Evolutionary conservation across 169 alveolate genomes (phyloP).

Genomic region (Blepharisma undulans): DNA sequence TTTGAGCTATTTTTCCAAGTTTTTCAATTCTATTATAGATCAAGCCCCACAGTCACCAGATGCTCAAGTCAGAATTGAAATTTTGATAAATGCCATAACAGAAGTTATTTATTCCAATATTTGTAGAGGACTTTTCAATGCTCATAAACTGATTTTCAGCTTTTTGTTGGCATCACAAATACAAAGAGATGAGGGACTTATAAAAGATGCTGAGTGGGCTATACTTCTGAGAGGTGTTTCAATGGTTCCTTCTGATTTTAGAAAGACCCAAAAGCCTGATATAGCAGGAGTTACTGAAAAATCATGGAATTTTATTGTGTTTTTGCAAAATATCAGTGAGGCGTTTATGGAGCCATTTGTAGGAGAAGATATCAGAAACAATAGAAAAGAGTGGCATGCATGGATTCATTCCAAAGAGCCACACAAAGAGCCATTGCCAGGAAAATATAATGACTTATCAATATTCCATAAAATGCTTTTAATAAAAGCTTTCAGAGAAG

Average conservation of each 20-base stretch:
- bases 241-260: background rate
- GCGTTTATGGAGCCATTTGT: constrained; percentile 66
- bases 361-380: constrained; percentile 68
- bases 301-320: constrained; percentile 81
- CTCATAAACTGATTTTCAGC: constrained; percentile 86
- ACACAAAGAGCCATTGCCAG: constrained; percentile 71
- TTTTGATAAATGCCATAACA: constrained; percentile 66
- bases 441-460: constrained; percentile 63
- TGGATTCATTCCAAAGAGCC: constrained; percentile 72
- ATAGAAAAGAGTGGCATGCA: constrained; percentile 70
- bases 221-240: constrained; percentile 66
- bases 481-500: constrained; percentile 89
- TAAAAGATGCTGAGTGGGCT: constrained; percentile 59
- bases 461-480: constrained; percentile 85
- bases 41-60: constrained; percentile 25
- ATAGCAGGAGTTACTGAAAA: constrained; percentile 69
- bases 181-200: constrained; percentile 48
- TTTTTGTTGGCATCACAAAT: constrained; percentile 86
- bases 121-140: constrained; percentile 85
- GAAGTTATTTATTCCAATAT: constrained; percentile 75
- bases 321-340: constrained; percentile 55
- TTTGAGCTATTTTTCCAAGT: constrained; percentile 83
- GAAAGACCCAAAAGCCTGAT: constrained; percentile 79
- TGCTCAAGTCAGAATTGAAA: constrained; percentile 24
- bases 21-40: constrained; percentile 79